Conservation (phyloP, 2,329 filamentous ascomycete species). For the Dryadomyces sulphureus region DNA sequence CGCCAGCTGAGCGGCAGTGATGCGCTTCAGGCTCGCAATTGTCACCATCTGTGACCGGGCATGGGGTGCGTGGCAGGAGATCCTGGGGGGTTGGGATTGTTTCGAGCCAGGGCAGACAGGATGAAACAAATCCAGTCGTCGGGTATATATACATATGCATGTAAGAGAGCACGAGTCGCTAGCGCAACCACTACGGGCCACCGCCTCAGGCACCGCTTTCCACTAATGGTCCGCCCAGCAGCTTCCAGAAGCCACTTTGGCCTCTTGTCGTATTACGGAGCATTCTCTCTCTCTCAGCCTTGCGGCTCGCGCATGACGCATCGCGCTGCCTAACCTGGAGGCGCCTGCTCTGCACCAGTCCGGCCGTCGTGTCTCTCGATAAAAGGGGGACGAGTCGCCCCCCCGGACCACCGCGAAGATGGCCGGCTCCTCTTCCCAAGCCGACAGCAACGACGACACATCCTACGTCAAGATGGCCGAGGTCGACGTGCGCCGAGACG, state of each 20-base stretch:
- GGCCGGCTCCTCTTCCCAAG: slow-evolving; percentile 24
- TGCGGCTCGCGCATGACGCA: slow-evolving; percentile 1
- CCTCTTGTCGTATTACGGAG: neutral
- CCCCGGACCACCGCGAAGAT: slow-evolving; percentile 21
- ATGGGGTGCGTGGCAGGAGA: neutral
- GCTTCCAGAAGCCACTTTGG: slow-evolving; percentile 8
- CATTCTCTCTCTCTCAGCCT: neutral
- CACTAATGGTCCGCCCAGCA: neutral
- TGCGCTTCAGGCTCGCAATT: slow-evolving; percentile 48
- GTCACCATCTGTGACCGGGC: slow-evolving; percentile 27
- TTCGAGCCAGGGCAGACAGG: neutral
- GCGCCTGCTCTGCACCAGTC: too few relatives aligned
- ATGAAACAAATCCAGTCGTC: neutral
- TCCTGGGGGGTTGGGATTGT: neutral
- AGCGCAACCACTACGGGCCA: too few relatives aligned
- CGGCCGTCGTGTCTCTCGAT: too few relatives aligned
- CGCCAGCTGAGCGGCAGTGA: slow-evolving; percentile 55
- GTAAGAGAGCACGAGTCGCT: too few relatives aligned
- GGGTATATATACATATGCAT: neutral
- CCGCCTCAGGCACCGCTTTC: neutral
- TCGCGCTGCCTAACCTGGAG: slow-evolving; percentile 1
- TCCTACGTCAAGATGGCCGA: slow-evolving; percentile 61
- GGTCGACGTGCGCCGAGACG: slow-evolving; percentile 25
- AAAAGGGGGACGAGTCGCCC: neutral
- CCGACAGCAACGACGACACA: slow-evolving; percentile 17